Conservation (phyloP, 2,329 filamentous ascomycete species). For the Arthrobotrys sphaeroides region DNA sequence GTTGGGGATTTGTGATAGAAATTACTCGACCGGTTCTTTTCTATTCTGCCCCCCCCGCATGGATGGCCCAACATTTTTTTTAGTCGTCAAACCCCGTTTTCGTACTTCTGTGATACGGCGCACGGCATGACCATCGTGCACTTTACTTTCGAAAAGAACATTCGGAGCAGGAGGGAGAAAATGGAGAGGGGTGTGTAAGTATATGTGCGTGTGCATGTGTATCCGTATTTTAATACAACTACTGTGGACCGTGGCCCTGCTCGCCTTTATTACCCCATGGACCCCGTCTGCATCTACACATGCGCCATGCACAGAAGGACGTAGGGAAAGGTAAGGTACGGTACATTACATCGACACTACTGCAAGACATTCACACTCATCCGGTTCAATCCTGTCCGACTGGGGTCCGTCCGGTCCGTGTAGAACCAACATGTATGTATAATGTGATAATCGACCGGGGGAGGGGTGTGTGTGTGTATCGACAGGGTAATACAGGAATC, state of each 20-base stretch:
- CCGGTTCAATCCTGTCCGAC: slow-evolving; percentile 19
- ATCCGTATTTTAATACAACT: slow-evolving; percentile 23
- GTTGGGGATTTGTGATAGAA: slow-evolving; percentile 24
- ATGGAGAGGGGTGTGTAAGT: background rate
- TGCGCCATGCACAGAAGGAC: slow-evolving; percentile 46
- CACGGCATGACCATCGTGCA: slow-evolving; percentile 16
- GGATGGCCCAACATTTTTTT: slow-evolving; percentile 26
- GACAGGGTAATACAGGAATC: slow-evolving; percentile 50
- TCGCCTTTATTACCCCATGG: slow-evolving; percentile 26
- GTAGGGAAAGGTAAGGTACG: slow-evolving; percentile 42
- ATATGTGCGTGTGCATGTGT: slow-evolving; percentile 21
- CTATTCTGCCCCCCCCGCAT: background rate
- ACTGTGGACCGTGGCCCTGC: slow-evolving; percentile 25
- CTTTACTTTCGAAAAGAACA: background rate
- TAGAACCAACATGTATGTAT: background rate
- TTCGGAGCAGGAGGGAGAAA: background rate
- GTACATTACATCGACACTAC: slow-evolving; percentile 47
- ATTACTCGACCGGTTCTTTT: background rate
- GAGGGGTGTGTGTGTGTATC: slow-evolving; percentile 2
- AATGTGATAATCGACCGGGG: slow-evolving; percentile 44
- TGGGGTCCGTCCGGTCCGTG: background rate
- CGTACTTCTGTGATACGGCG: slow-evolving; percentile 43
- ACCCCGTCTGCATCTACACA: slow-evolving; percentile 30
- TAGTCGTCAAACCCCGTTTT: slow-evolving; percentile 38
- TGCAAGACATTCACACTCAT: slow-evolving; percentile 47